A percentile compares a stretch with the other conserved stretches of the same genome.
Conservation (phyloP, 768 basidiomycete species). For the Cystobasidium onofrii region DNA sequence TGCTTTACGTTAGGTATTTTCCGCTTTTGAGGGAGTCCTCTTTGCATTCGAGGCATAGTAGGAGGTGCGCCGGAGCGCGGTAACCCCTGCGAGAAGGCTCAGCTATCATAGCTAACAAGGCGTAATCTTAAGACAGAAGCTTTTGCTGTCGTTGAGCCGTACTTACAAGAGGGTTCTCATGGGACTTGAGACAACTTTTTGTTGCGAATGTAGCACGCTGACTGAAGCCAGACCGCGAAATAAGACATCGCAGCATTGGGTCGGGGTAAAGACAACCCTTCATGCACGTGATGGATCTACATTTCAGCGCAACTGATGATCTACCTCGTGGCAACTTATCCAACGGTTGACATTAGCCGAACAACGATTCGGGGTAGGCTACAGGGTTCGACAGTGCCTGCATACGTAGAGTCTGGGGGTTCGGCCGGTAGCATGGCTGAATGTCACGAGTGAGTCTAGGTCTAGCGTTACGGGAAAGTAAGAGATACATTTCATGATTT, state of each 20-base stretch:
- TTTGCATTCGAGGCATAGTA: slow-evolving; percentile 47
- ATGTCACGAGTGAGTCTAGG: too few species aligned
- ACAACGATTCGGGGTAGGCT: too few species aligned
- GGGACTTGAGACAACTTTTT: slow-evolving; percentile 11
- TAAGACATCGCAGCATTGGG: slow-evolving; percentile 6
- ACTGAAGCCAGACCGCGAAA: neutral
- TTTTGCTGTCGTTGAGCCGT: too few species aligned
- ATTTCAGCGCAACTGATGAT: too few species aligned
- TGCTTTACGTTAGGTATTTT: slow-evolving; percentile 59
- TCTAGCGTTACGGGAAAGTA: neutral
- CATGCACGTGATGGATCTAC: neutral
- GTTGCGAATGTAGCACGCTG: slow-evolving; percentile 10
- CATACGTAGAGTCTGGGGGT: too few species aligned
- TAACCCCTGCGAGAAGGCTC: slow-evolving; percentile 45
- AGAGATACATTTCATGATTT: neutral
- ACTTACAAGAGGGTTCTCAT: slow-evolving; percentile 41
- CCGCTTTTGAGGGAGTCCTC: slow-evolving; percentile 47
- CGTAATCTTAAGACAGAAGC: too few species aligned
- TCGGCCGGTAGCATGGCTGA: too few species aligned
- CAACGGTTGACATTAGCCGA: too few species aligned
- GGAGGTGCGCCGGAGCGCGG: slow-evolving; percentile 47
- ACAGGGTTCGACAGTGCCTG: too few species aligned
- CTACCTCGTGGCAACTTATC: too few species aligned
- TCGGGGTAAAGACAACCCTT: neutral
- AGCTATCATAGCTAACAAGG: neutral